Percentiles rank a stretch among this genome's conserved stretches.
Evolutionary conservation across 176 grass and related monocot genomes (phyloP).

Genomic region (Hsuehochloa calcarea): DNA sequence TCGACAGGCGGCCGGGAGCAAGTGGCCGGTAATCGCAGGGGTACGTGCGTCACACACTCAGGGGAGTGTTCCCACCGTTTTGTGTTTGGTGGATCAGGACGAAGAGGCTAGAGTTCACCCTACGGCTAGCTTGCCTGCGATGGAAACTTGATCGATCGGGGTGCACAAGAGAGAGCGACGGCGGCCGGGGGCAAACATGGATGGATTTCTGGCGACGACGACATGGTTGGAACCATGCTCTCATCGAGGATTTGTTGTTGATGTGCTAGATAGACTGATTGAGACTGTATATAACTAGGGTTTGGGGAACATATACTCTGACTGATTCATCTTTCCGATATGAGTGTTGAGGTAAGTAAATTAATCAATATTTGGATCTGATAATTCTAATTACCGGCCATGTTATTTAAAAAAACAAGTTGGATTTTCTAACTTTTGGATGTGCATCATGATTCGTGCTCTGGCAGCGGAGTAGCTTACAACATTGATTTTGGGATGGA

Average conservation of each 20-base stretch:
- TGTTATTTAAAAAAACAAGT: neutral
- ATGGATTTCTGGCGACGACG: neutral
- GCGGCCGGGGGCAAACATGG: neutral
- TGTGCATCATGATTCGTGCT: neutral
- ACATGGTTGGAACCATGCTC: neutral
- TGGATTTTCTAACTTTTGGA: neutral
- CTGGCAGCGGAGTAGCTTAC: neutral
- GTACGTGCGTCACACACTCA: slow-evolving; percentile 40
- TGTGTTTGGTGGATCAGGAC: slow-evolving; percentile 10
- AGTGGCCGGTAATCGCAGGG: slow-evolving; percentile 22
- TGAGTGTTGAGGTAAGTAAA: too few species aligned
- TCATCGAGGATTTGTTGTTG: slow-evolving; percentile 7
- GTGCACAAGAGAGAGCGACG: slow-evolving; percentile 8
- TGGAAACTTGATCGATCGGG: neutral
- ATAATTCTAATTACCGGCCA: neutral
- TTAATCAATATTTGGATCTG: neutral
- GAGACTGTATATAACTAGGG: neutral
- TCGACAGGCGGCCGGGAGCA: neutral
- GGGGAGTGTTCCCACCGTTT: neutral
- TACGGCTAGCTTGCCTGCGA: neutral
- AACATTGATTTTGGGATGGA: neutral
- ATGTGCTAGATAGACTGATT: slow-evolving; percentile 31
- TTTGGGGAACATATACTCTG: neutral
- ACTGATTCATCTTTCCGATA: neutral
- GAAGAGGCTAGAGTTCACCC: neutral